These are phyloP conservation scores for Calamus simplicifolius DNA, from an alignment of 176 grass and related monocot species.

Conservation along the genomic window DNA sequence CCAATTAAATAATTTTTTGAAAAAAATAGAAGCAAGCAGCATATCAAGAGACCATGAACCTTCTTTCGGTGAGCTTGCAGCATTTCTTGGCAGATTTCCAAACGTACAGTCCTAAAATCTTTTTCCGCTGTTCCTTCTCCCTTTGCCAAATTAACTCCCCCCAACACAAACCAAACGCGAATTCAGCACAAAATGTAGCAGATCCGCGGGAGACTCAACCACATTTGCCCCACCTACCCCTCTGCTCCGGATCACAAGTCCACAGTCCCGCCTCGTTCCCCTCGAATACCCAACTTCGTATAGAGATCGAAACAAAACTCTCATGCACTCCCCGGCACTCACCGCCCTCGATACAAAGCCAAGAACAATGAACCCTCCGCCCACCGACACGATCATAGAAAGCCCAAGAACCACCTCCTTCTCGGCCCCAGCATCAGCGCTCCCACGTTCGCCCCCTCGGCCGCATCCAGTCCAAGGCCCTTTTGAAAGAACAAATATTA, in stretches of 20 bases:
- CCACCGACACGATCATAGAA: too few relatives aligned
- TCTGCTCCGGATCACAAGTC: conserved; percentile 15
- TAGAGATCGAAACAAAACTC: neutral
- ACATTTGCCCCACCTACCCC: conserved; percentile 20
- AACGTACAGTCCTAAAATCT: neutral
- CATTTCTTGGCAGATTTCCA: neutral
- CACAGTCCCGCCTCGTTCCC: neutral
- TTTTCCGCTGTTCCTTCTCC: too few relatives aligned
- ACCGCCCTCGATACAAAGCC: neutral
- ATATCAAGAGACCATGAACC: neutral
- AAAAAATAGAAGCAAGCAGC: neutral
- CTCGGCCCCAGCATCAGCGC: too few relatives aligned
- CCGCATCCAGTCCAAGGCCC: too few relatives aligned
- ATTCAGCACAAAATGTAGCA: too few relatives aligned
- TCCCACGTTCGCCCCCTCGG: too few relatives aligned
- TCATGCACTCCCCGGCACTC: neutral
- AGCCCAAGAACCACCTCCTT: too few relatives aligned
- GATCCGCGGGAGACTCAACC: conserved; percentile 1
- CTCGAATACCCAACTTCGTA: neutral
- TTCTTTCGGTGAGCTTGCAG: conserved; percentile 2
- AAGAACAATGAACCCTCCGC: too few relatives aligned
- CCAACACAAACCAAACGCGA: too few relatives aligned
- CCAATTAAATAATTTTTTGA: too few relatives aligned
- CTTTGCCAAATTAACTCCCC: too few relatives aligned
- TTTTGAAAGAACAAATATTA: too few relatives aligned